Evolutionary conservation across 768 basidiomycete species (phyloP), one percentile per base, ranked within the genome.

Genomic region (Termitomyces sp.): DNA sequence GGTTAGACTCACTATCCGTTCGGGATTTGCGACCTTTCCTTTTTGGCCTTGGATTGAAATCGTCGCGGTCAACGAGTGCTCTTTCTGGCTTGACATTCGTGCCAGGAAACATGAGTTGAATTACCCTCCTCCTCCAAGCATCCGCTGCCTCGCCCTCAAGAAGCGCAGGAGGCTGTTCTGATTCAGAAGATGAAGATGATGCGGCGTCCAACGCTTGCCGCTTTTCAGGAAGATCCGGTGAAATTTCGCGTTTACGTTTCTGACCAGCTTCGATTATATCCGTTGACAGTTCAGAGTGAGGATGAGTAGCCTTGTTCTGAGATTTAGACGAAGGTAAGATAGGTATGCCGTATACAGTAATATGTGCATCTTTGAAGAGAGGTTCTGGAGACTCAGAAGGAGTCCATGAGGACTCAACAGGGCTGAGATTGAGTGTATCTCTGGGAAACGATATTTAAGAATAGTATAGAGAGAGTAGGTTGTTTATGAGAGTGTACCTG

Each of bases 311-410:
- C 26, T 55, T 14, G 22, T 29, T 27, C n/a, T 46, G 26, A 49
- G 43, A 31, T 6, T 55, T 42, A 24, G 34, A 34, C n/a, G 52
- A 58, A 27, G 68, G 67, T 6, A 70, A 59, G 47, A 82, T 61
- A 4, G 87, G 79, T 39, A 90, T 74, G 1, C 80, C 78, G 62
- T 87, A 90, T 7, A 92, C 78, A 8, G 80, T 75, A 52, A 93
- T 69, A 61, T 85, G 85, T 10, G 79, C 73, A 64, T 92, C 90
- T 55, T 75, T 71, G 70, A 77, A 90, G 34, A 84, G 71, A 2
- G 84, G 84, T 26, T 71, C 67, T 9, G 71, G 66, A 3, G 64
- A 58, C 13, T 64, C 41, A 1, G 67, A 59, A 5, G 67, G 59
- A 43, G 55, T 57, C 63, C 68, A 70, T 43, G 72, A 71, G 14